Evolutionary conservation across 1,284 basidiomycete species (phyloP).

Genomic region (Taiwanofungus camphoratus): DNA sequence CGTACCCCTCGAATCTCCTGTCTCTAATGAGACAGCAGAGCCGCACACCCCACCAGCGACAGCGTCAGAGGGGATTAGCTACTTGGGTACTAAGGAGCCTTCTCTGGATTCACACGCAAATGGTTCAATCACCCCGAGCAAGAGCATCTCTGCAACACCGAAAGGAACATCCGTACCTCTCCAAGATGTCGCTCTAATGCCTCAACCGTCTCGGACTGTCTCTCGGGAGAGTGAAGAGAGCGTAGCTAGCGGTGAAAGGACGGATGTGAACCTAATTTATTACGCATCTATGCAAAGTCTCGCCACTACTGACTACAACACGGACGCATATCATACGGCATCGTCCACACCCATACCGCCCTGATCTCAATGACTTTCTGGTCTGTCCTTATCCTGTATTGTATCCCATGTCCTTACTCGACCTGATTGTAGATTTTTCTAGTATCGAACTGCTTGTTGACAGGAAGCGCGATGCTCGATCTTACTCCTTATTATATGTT

Average conservation of each 20-base stretch:
- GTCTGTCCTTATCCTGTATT: background rate
- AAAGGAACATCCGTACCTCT: constrained; percentile 15
- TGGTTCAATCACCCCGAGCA: constrained; percentile 6
- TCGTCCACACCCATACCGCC: constrained; percentile 21
- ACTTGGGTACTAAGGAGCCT: background rate
- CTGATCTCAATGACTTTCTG: background rate
- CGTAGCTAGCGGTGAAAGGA: background rate
- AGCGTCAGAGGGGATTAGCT: background rate
- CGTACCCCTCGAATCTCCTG: background rate
- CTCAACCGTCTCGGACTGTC: too few relatives aligned
- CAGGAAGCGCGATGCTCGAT: background rate
- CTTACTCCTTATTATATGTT: background rate
- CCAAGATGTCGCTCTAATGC: constrained; percentile 13
- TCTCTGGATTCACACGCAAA: background rate
- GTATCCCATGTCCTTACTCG: background rate
- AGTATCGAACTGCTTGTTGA: background rate
- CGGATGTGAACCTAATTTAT: background rate
- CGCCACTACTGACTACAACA: constrained; percentile 14
- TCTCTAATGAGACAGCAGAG: constrained; percentile 2
- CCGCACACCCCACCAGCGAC: constrained; percentile 9
- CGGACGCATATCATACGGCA: constrained; percentile 21
- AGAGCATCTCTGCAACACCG: constrained; percentile 17
- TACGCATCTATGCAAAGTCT: constrained; percentile 7
- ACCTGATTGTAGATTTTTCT: background rate
- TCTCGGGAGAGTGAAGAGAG: background rate